phyloP scores from a whole-genome alignment of 2,329 filamentous ascomycete species.

The Trichoderma polysporum region DNA sequence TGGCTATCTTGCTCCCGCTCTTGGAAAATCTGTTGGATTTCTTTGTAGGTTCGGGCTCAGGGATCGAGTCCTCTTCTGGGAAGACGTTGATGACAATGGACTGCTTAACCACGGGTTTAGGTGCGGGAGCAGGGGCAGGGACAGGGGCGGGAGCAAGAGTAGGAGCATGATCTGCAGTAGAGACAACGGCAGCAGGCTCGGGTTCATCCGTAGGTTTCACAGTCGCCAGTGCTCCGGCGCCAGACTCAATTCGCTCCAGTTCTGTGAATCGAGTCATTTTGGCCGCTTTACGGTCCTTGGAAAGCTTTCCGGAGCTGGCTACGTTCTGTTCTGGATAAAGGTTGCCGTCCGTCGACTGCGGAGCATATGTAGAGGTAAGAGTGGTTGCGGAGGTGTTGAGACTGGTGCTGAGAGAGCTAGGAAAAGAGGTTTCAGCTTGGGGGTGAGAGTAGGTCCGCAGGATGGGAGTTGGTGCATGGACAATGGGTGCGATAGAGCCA shows the following conservation, averaged over 20 bases:
- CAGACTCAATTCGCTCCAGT: constrained; percentile 34
- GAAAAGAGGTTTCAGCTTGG: constrained; percentile 24
- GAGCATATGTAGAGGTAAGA: constrained; percentile 19
- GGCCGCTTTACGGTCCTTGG: constrained; percentile 26
- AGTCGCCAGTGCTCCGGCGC: constrained; percentile 23
- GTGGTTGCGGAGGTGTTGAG: constrained; percentile 10
- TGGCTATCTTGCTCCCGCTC: constrained; percentile 27
- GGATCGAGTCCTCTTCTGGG: constrained; percentile 25
- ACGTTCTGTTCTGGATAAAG: constrained; percentile 14
- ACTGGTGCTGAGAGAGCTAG: constrained; percentile 24
- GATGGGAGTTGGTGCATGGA: background rate
- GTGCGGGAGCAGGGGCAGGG: constrained; percentile 16
- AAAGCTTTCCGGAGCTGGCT: background rate
- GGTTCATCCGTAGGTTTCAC: background rate
- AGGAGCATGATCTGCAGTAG: background rate
- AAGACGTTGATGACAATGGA: constrained; percentile 28
- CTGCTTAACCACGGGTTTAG: constrained; percentile 11
- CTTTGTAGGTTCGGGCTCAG: constrained; percentile 22
- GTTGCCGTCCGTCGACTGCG: constrained; percentile 9
- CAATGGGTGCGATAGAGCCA: constrained; percentile 26
- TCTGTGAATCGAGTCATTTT: constrained; percentile 33
- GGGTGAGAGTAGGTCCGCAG: background rate
- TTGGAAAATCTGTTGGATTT: constrained; percentile 36
- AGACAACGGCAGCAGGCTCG: background rate
- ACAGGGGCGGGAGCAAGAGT: constrained; percentile 5